phyloP scores from a whole-genome alignment of 805 yeast species.

The Yarrowia deformans region DNA sequence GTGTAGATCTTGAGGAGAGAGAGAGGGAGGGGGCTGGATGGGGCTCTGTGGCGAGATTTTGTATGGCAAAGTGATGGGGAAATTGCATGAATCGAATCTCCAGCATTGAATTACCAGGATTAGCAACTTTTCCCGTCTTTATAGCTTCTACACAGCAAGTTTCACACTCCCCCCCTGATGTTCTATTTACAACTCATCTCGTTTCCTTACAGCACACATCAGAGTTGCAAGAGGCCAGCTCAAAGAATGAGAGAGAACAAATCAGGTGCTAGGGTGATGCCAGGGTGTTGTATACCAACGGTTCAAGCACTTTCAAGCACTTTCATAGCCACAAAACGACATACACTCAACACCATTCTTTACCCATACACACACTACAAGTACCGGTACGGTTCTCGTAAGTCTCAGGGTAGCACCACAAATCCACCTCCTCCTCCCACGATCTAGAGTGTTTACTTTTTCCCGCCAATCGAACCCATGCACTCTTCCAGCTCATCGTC shows the following conservation, averaged over 20 bases:
- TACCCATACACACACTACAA: background rate
- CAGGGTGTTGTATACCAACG: too few species aligned
- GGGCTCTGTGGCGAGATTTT: background rate
- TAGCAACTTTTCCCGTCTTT: background rate
- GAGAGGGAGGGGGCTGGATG: background rate
- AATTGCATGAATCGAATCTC: background rate
- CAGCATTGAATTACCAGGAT: background rate
- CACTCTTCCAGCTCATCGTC: slow-evolving; percentile 5
- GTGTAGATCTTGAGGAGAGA: slow-evolving; percentile 1
- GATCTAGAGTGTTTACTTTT: slow-evolving; percentile 7
- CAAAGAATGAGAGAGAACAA: slow-evolving; percentile 2
- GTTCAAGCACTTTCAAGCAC: too few species aligned
- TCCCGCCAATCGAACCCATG: slow-evolving; percentile 19
- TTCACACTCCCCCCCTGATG: too few species aligned
- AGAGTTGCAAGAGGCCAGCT: background rate
- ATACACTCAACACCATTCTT: too few species aligned
- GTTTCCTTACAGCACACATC: background rate
- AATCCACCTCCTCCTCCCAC: background rate
- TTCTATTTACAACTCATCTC: background rate
- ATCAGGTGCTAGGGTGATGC: too few species aligned
- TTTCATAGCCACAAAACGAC: too few species aligned
- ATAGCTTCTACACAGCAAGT: too few species aligned
- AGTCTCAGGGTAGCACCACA: background rate
- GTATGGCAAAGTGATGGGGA: background rate
- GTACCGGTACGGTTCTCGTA: too few species aligned